Evolutionary conservation across 2,329 filamentous ascomycete genomes (phyloP).

Genomic region (Nannizziopsis arthrosporioides): DNA sequence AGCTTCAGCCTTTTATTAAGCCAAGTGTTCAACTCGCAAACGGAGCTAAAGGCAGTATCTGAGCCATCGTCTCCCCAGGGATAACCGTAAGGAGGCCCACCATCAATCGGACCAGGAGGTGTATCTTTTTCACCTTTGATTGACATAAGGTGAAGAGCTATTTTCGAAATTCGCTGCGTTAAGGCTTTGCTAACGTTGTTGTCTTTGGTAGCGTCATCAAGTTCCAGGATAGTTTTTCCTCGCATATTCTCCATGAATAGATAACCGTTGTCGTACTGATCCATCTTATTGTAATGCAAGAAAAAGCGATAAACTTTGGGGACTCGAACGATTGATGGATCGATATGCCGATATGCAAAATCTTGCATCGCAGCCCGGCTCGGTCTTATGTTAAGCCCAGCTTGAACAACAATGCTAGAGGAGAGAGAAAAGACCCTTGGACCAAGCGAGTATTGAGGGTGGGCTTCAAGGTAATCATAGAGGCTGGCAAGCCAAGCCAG

Average conservation of each 20-base stretch:
- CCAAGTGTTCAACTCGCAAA: slow-evolving; percentile 14
- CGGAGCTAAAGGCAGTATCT: slow-evolving; percentile 10
- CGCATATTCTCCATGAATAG: slow-evolving; percentile 16
- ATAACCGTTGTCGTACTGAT: too few relatives aligned
- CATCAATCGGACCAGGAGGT: slow-evolving; percentile 14
- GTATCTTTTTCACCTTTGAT: slow-evolving; percentile 3
- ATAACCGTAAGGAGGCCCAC: slow-evolving; percentile 12
- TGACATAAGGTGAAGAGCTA: slow-evolving; percentile 10
- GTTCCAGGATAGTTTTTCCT: slow-evolving; percentile 11
- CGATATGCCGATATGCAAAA: too few relatives aligned
- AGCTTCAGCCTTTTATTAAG: slow-evolving; percentile 15
- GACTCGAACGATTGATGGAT: too few relatives aligned
- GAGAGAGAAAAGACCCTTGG: too few relatives aligned
- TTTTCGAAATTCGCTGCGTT: slow-evolving; percentile 12
- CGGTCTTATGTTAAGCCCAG: too few relatives aligned
- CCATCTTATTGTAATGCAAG: too few relatives aligned
- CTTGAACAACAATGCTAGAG: too few relatives aligned
- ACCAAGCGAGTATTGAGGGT: too few relatives aligned
- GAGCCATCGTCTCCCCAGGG: slow-evolving; percentile 15
- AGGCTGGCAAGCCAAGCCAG: too few relatives aligned
- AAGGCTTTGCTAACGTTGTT: slow-evolving; percentile 9
- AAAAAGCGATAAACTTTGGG: too few relatives aligned
- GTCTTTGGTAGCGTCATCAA: slow-evolving; percentile 3
- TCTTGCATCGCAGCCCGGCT: too few relatives aligned
- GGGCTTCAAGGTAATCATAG: too few relatives aligned